Percentiles rank a stretch among this genome's conserved stretches.
These are phyloP conservation scores for Debaryomyces nepalensis DNA, from an alignment of 1,139 yeast species.

Conservation along the genomic window DNA sequence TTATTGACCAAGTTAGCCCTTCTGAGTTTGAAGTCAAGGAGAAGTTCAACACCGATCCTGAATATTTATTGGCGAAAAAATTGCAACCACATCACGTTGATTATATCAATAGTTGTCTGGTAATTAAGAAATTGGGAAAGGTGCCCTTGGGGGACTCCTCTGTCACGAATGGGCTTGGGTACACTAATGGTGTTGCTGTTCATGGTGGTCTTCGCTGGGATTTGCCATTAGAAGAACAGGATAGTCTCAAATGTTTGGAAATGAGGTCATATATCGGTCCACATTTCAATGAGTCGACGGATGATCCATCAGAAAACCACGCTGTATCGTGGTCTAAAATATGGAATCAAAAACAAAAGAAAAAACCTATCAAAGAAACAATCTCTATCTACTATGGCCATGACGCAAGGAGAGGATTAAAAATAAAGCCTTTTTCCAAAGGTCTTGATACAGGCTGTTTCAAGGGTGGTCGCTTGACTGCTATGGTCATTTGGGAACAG, in stretches of 20 bases:
- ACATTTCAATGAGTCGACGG: constrained; percentile 55
- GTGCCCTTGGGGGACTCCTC: constrained; percentile 51
- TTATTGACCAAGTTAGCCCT: constrained; percentile 13
- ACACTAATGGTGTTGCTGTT: constrained; percentile 64
- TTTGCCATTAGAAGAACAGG: constrained; percentile 58
- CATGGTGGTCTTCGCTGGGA: constrained; percentile 83
- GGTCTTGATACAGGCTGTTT: constrained; percentile 89
- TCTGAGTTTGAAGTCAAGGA: constrained; percentile 14
- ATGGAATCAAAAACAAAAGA: constrained; percentile 59
- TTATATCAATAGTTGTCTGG: constrained; percentile 63
- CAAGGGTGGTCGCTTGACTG: constrained; percentile 71
- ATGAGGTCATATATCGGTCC: constrained; percentile 67
- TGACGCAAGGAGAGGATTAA: constrained; percentile 80
- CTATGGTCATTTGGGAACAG: constrained; percentile 55
- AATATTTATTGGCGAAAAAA: constrained; percentile 61
- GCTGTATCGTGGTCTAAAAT: constrained; percentile 68
- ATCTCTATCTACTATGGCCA: constrained; percentile 85
- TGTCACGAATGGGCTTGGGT: constrained; percentile 22
- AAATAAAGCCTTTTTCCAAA: constrained; percentile 62
- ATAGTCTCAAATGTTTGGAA: constrained; percentile 62
- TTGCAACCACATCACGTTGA: constrained; percentile 63
- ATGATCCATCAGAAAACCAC: constrained; percentile 50
- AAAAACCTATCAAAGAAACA: constrained; percentile 21
- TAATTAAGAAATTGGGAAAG: constrained; percentile 64
- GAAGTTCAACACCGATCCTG: constrained; percentile 56